These are phyloP conservation scores for Fraxinus pennsylvanica DNA, from an alignment of 257 asterid genomes.

Conservation along the genomic window DNA sequence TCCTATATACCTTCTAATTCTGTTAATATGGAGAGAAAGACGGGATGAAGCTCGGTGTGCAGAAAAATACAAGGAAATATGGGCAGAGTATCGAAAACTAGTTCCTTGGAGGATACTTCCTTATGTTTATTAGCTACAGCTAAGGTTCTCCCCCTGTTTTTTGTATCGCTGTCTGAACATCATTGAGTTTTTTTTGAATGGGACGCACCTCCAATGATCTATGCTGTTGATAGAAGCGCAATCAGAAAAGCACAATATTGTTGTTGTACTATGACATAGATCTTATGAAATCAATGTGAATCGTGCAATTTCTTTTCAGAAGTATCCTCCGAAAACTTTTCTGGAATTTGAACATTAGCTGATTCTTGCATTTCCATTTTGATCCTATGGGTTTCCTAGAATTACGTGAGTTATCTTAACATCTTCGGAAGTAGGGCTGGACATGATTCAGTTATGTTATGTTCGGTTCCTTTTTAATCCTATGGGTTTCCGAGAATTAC, in stretches of 20 bases:
- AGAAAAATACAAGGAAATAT: constrained; percentile 81
- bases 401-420: neutral
- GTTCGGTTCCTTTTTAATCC: no score
- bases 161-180: constrained; percentile 1
- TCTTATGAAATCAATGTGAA: neutral
- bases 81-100: constrained; percentile 76
- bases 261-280: neutral
- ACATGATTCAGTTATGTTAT: no score
- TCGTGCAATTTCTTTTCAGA: neutral
- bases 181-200: neutral
- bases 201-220: neutral
- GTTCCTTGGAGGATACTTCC: constrained; percentile 97
- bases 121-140: constrained; percentile 50
- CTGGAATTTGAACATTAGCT: neutral
- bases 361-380: neutral
- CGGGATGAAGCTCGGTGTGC: constrained; percentile 97
- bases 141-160: neutral
- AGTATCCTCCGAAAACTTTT: neutral
- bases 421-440: neutral
- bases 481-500: neutral
- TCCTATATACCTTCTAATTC: constrained; percentile 83
- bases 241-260: neutral
- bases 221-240: neutral
- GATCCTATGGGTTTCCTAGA: neutral
- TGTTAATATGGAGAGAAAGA: constrained; percentile 95